phyloP scores from a whole-genome alignment of 2,329 filamentous ascomycete species.

The Apiospora malaysiana region DNA sequence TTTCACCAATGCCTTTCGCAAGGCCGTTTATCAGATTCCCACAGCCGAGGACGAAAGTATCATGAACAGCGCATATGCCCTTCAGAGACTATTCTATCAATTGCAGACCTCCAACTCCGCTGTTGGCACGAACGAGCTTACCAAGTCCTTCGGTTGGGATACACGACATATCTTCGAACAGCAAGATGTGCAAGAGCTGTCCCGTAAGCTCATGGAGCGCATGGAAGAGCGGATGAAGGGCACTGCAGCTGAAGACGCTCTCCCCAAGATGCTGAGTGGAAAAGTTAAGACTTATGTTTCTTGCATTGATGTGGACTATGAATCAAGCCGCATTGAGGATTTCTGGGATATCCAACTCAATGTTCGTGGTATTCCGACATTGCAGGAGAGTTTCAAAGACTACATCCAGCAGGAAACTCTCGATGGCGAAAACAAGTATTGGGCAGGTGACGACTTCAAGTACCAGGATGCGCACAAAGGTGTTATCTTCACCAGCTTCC shows the following conservation, averaged over 20 bases:
- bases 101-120: constrained; percentile 85
- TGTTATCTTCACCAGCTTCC: constrained; percentile 95
- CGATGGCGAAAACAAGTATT: constrained; percentile 98
- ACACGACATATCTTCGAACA: constrained; percentile 98
- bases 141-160: constrained; percentile 97
- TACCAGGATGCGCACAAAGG: constrained; percentile 97
- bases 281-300: constrained; percentile 99
- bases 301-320: constrained; percentile 97
- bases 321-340: constrained; percentile 93
- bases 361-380: constrained; percentile 88
- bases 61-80: constrained; percentile 88
- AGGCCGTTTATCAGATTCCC: constrained; percentile 97
- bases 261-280: constrained; percentile 91
- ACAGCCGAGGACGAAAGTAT: constrained; percentile 83
- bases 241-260: constrained; percentile 85
- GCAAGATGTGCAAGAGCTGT: constrained; percentile 97
- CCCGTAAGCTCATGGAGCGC: constrained; percentile 94
- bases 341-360: constrained; percentile 99
- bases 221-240: constrained; percentile 99
- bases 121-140: constrained; percentile 90
- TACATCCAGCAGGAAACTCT: constrained; percentile 97
- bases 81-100: constrained; percentile 94
- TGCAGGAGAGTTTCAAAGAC: constrained; percentile 94
- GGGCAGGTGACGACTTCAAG: constrained; percentile 86
- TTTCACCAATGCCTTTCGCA: constrained; percentile 91